Base-by-base conservation (phyloP, 495 filamentous ascomycete species). In the Penicillium nucicola region DNA sequence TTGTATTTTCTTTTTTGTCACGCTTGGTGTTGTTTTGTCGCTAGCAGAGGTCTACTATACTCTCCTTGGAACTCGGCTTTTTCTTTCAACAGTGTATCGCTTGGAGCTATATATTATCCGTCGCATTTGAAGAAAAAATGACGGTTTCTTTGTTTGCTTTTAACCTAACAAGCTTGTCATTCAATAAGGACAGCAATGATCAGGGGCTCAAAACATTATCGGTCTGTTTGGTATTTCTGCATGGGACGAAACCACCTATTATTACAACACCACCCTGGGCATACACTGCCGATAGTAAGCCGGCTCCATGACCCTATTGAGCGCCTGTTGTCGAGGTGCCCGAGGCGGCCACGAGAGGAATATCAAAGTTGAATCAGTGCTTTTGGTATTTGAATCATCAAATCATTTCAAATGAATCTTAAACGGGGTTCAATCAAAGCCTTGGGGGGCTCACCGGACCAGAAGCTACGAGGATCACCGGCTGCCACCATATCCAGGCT, bases 401-500 rank as follows among this genome's bases (percentile, higher is more conserved):
- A 31, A 45, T 57, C 43, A 38, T 51, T 38, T 44, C 23, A 36
- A 42, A 19, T 7, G 10, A 20, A 22, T 12, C 11, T 31, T 14
- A 6, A 3, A 13, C 36, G 5, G 31, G 25, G 25, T 22, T 8
- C 13, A 23, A 47, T 14, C 12, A 48, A 14, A 33, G 17, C 28
- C 33, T 37, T 31, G n/a, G 35, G 30, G 12, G 13, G 12, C 7
- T 22, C 15, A 23, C 34, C 9, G 33, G 22, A 15, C 22, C 14
- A 5, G 11, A 52, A 18, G 10, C 32, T 30, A 23, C 36, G 12
- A 14, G 34, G 18, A 42, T 72, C 69, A 79, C 34, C 75, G 69
- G 31, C 56, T 68, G 5, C 68, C 67, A 22, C 68, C 73, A 62
- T 76, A 80, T 4, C 69, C 68, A 2, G 71, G 58, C 53, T 71